These are phyloP conservation scores for Pezicula neosporulosa DNA, from an alignment of 2,329 filamentous ascomycete species.

Conservation along the genomic window DNA sequence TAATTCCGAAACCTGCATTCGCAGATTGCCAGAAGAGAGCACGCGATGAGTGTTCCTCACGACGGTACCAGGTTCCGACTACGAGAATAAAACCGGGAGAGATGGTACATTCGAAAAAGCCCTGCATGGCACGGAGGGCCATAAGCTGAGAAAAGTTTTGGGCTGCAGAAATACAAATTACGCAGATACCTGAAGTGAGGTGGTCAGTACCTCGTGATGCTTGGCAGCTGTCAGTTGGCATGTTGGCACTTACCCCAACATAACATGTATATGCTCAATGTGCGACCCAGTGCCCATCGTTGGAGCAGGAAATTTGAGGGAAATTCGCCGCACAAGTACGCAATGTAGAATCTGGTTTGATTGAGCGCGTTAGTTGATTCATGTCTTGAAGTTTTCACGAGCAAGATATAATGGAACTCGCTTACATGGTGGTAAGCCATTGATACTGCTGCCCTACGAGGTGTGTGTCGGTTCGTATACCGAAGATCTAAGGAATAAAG, in stretches of 20 bases:
- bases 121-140: background rate
- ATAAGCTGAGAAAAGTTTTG: background rate
- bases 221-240: background rate
- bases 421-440: constrained; percentile 36
- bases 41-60: background rate
- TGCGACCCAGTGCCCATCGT: background rate
- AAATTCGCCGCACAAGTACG: constrained; percentile 3
- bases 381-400: background rate
- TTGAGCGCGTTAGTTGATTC: background rate
- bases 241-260: background rate
- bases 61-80: background rate
- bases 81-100: background rate
- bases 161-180: background rate
- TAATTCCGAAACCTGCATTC: background rate
- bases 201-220: background rate
- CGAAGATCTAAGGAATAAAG: constrained; percentile 24
- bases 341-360: constrained; percentile 20
- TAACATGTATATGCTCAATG: background rate
- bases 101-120: constrained; percentile 1
- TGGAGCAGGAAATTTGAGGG: background rate
- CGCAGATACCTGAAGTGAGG: background rate
- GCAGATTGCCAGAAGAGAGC: constrained; percentile 1
- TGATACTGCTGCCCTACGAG: constrained; percentile 43
- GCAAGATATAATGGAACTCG: background rate
- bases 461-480: constrained; percentile 41